A percentile compares a stretch with the other conserved stretches of the same genome.
Conservation (phyloP, 768 basidiomycete genomes). For the Ramaria sp. region DNA sequence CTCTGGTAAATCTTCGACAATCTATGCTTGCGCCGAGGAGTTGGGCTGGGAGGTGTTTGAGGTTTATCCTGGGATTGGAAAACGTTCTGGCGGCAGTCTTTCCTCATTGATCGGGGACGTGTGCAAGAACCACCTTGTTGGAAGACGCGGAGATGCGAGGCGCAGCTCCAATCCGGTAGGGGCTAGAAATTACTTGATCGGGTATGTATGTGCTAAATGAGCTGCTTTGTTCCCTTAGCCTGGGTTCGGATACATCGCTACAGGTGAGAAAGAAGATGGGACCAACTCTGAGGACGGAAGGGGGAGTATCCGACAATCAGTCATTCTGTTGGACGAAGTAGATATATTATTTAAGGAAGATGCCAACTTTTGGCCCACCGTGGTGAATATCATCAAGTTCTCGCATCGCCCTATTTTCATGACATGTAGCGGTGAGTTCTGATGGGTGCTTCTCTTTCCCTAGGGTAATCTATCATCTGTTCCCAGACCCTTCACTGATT, state of each 20-base stretch:
- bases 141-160: conserved; percentile 18
- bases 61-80: conserved; percentile 92
- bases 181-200: no score
- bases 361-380: conserved; percentile 72
- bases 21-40: conserved; percentile 90
- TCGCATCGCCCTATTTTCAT: conserved; percentile 84
- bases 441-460: conserved; percentile 9
- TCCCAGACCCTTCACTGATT: conserved; percentile 57
- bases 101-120: conserved; percentile 82
- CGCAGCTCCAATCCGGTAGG: background rate
- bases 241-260: background rate
- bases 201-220: background rate
- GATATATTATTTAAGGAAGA: conserved; percentile 90
- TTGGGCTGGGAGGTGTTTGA: conserved; percentile 96
- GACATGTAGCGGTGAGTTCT: conserved; percentile 81
- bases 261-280: background rate
- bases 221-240: background rate
- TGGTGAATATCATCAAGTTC: conserved; percentile 69
- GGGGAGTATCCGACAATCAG: conserved; percentile 55
- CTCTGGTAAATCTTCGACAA: conserved; percentile 82
- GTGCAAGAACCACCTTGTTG: conserved; percentile 83
- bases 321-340: conserved; percentile 90
- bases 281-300: background rate
- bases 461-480: conserved; percentile 8
- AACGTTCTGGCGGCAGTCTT: conserved; percentile 68